Evolutionary conservation across 2,329 filamentous ascomycete genomes (phyloP).

Genomic region (Epichloe typhina): DNA sequence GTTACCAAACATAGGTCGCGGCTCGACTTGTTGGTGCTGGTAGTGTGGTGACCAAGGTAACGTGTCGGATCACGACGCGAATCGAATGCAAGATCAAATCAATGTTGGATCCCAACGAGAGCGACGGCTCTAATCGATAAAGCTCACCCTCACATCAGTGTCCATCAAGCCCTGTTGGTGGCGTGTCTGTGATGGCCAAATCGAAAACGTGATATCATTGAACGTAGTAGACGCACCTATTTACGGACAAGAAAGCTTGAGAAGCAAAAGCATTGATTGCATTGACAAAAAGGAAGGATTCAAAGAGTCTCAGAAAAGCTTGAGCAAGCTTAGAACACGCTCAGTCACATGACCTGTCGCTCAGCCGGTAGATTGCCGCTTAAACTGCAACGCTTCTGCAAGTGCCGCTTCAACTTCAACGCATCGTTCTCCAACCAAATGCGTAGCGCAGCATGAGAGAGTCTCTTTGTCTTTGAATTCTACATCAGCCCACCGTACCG

Average conservation of each 20-base stretch:
- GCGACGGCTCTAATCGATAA: not conserved
- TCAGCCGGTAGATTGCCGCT: constrained; percentile 5
- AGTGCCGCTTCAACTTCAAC: not conserved
- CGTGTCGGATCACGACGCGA: constrained; percentile 5
- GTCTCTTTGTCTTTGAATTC: not conserved
- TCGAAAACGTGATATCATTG: too few species aligned
- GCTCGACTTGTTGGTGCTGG: too few species aligned
- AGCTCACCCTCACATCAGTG: not conserved
- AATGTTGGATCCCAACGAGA: not conserved
- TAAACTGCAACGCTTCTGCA: constrained; percentile 2
- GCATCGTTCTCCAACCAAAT: not conserved
- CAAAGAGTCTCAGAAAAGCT: too few species aligned
- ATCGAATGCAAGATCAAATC: constrained; percentile 2
- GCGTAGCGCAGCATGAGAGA: not conserved
- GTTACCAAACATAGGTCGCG: constrained; percentile 66
- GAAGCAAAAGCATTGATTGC: too few species aligned
- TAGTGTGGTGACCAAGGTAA: too few species aligned
- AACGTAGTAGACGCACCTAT: too few species aligned
- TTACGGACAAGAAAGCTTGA: too few species aligned
- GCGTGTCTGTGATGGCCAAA: too few species aligned
- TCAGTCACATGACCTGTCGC: constrained; percentile 5
- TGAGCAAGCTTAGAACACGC: not conserved
- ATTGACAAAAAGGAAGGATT: not conserved
- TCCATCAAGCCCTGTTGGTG: too few species aligned
- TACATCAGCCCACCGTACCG: not conserved